Evolutionary conservation across 2,329 filamentous ascomycete species (phyloP).

Genomic region (Diaporthe nobilis): DNA sequence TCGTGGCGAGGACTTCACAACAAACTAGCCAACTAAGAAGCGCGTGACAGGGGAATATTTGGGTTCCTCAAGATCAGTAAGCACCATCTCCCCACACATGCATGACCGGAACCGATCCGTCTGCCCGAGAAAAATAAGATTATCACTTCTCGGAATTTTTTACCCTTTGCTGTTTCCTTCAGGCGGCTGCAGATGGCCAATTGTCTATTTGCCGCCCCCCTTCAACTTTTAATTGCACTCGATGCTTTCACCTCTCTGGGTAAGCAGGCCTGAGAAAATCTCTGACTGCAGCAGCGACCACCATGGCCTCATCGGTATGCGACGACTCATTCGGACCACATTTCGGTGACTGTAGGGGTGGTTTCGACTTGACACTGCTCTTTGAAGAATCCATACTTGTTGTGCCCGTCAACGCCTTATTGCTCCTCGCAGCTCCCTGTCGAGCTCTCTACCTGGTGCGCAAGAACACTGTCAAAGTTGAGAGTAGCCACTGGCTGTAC

Average conservation of each 20-base stretch:
- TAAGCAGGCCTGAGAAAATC: not conserved
- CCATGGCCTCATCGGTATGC: constrained; percentile 17
- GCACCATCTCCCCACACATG: not conserved
- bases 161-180: not conserved
- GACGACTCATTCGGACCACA: constrained; percentile 14
- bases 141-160: not conserved
- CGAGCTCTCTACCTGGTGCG: constrained; percentile 16
- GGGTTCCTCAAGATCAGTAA: not conserved
- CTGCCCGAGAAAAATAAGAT: no score
- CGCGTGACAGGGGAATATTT: not conserved
- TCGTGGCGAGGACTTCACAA: not conserved
- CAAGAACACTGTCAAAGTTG: not conserved
- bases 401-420: constrained; percentile 5
- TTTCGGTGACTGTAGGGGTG: constrained; percentile 3
- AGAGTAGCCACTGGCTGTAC: not conserved
- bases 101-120: not conserved
- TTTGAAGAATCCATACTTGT: constrained; percentile 11
- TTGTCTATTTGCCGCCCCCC: not conserved
- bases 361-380: constrained; percentile 9
- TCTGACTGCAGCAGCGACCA: not conserved
- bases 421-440: constrained; percentile 6
- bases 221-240: not conserved
- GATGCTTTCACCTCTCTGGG: not conserved
- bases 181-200: not conserved
- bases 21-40: not conserved